These are phyloP conservation scores for Trichosporon sp. DNA, from an alignment of 1,284 basidiomycete species.

Conservation along the genomic window DNA sequence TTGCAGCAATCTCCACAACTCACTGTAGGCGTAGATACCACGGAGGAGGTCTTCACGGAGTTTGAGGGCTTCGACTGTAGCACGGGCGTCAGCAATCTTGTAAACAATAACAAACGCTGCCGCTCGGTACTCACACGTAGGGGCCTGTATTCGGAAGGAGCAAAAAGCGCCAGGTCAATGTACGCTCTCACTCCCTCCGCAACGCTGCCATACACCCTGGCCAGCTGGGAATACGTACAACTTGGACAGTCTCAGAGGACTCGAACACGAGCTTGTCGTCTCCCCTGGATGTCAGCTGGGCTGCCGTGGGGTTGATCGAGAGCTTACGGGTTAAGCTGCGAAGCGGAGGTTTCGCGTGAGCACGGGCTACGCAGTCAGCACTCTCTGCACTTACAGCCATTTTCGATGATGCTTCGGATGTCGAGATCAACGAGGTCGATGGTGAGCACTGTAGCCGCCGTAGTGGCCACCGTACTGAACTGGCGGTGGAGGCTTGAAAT, in stretches of 20 bases:
- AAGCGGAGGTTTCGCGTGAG: conserved; percentile 34
- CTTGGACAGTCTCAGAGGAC: conserved; percentile 90
- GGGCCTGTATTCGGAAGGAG: conserved; percentile 57
- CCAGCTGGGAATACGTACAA: conserved; percentile 57
- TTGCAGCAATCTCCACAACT: conserved; percentile 51
- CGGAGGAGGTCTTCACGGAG: conserved; percentile 94
- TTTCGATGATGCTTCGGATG: conserved; percentile 46
- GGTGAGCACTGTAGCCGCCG: conserved; percentile 3
- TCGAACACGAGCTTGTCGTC: conserved; percentile 90
- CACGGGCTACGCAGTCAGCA: conserved; percentile 41
- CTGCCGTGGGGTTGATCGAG: background rate
- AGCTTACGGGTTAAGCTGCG: conserved; percentile 51
- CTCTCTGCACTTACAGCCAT: conserved; percentile 68
- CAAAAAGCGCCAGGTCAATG: conserved; percentile 53
- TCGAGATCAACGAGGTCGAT: conserved; percentile 18
- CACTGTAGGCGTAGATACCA: conserved; percentile 98
- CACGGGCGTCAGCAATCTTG: conserved; percentile 57
- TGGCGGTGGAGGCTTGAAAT: conserved; percentile 18
- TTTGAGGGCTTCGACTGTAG: conserved; percentile 82
- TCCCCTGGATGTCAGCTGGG: conserved; percentile 39
- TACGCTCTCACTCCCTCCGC: conserved; percentile 55
- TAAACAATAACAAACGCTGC: conserved; percentile 45
- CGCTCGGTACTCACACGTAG: conserved; percentile 52
- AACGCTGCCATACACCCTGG: conserved; percentile 39
- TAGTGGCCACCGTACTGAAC: background rate